Evolutionary conservation across 2,329 filamentous ascomycete species (phyloP).

Genomic region (Xylaria sp.): DNA sequence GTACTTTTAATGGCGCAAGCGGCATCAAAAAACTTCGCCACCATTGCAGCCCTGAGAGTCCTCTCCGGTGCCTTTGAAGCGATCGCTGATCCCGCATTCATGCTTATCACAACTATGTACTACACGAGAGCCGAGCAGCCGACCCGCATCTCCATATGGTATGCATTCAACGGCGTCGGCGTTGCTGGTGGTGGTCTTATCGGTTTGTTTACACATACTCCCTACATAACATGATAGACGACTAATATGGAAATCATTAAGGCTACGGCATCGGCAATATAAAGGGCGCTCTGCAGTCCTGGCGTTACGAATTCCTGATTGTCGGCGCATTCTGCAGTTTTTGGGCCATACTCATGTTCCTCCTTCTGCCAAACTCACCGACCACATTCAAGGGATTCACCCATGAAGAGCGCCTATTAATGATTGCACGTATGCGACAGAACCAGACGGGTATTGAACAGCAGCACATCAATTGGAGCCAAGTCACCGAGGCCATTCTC

Average conservation of each 20-base stretch:
- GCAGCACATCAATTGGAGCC: slow-evolving; percentile 11
- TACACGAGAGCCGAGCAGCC: slow-evolving; percentile 45
- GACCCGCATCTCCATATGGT: slow-evolving; percentile 31
- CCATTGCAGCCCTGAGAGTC: slow-evolving; percentile 39
- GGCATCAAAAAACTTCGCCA: slow-evolving; percentile 40
- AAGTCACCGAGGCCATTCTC: slow-evolving; percentile 10
- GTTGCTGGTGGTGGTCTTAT: slow-evolving; percentile 23
- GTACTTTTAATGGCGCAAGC: slow-evolving; percentile 45
- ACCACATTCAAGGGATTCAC: slow-evolving; percentile 10
- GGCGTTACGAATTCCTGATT: slow-evolving; percentile 24
- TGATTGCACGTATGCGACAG: slow-evolving; percentile 19
- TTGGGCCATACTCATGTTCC: slow-evolving; percentile 14
- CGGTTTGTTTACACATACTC: slow-evolving; percentile 1
- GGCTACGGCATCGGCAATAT: slow-evolving; percentile 18
- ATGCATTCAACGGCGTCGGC: slow-evolving; percentile 17
- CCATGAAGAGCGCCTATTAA: slow-evolving; percentile 14
- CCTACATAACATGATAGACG: background rate
- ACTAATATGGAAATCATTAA: background rate
- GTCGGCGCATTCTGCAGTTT: slow-evolving; percentile 17
- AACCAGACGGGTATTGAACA: slow-evolving; percentile 19
- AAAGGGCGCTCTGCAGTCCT: slow-evolving; percentile 16
- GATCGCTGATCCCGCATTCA: slow-evolving; percentile 42
- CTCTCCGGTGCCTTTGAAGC: slow-evolving; percentile 43
- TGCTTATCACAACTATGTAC: slow-evolving; percentile 45
- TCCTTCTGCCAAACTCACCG: slow-evolving; percentile 19